Evolutionary conservation across 441 rosid species (phyloP).

Genomic region (Populus hybrid): DNA sequence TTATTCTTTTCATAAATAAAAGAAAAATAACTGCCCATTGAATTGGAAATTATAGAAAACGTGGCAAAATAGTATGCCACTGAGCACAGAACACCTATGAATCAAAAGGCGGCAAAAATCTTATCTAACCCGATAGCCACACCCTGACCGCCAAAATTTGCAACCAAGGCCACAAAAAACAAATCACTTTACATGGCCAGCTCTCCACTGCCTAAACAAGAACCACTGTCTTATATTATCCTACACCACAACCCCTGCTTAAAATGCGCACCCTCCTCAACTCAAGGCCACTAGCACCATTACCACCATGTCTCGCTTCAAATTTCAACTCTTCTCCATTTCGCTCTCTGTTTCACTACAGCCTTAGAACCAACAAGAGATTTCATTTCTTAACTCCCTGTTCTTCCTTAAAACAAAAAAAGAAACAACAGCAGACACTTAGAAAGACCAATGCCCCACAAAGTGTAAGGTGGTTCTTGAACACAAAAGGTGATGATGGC

Average conservation of each 20-base stretch:
- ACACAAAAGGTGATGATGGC: conserved; percentile 43
- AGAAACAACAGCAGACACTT: conserved; percentile 63
- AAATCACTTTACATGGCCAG: conserved; percentile 17
- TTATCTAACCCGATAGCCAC: not conserved
- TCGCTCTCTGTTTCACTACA: conserved; percentile 33
- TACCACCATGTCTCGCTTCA: conserved; percentile 32
- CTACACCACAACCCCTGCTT: conserved; percentile 14
- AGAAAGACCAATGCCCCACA: conserved; percentile 55
- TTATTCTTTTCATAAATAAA: not conserved
- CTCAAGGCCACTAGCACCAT: conserved; percentile 20
- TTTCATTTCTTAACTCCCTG: conserved; percentile 73
- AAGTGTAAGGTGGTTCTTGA: conserved; percentile 69
- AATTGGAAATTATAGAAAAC: not conserved
- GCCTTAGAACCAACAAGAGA: conserved; percentile 61
- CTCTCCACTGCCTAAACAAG: not conserved
- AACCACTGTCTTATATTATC: conserved; percentile 9
- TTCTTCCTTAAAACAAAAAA: conserved; percentile 70
- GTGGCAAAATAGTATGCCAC: conserved; percentile 15
- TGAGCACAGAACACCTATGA: not conserved
- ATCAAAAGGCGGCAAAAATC: not conserved
- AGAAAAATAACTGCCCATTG: not conserved
- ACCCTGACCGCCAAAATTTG: not conserved
- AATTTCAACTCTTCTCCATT: conserved; percentile 31
- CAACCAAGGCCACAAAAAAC: not conserved
- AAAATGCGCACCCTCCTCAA: conserved; percentile 55